Base-by-base conservation (phyloP, 1,284 basidiomycete genomes). In the Flammula alnicola region DNA sequence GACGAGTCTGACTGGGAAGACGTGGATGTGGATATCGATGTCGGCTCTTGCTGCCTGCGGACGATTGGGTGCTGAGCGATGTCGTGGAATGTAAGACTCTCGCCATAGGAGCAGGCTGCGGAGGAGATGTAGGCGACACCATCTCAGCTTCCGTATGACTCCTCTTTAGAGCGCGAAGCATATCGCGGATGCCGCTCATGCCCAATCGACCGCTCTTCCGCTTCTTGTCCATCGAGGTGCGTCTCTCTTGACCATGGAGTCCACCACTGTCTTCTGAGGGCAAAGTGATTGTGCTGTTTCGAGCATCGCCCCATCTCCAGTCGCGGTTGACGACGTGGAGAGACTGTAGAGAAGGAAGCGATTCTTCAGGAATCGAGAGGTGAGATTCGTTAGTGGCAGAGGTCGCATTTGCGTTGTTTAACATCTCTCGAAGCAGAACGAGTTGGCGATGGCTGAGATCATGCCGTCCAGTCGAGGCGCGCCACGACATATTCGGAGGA, bases 381-480 rank as follows among this genome's bases (percentile, higher is more conserved):
- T 44, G 40, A 9, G 49, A 49, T 2, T 45, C 53, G 9, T 50
- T 42, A 12, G 19, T 31, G 17, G 25, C 22, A 5, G 41, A 52
- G 4, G 44, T 14, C 1, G 44, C 26, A 25, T 38, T 69, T 0
- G 66, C 56, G 31, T 69, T 70, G 64, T 66, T 81, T 69, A 84
- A 67, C 73, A 84, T 84, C 56, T 84, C 81, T 26, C 75, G 72
- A 20, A 84, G 64, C 30, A 84, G 68, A 14, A 75, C 62, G 3
- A 84, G 65, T 58, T 85, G 81, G n/a, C 79, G 71, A 47, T 81
- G 78, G 52, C 74, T 83, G 38, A 84, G 72, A 59, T 93, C 91
- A 56, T 90, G 83, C 27, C 88, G 74, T 1, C 89, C 90, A 0
- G 87, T 88, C 5, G 88, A 89, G 0, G 88, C 87, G 2, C 84